Percentiles rank a stretch among this genome's conserved stretches.
Evolutionary conservation across 2,329 filamentous ascomycete species (phyloP).

Genomic region (Arthroderma uncinatum): DNA sequence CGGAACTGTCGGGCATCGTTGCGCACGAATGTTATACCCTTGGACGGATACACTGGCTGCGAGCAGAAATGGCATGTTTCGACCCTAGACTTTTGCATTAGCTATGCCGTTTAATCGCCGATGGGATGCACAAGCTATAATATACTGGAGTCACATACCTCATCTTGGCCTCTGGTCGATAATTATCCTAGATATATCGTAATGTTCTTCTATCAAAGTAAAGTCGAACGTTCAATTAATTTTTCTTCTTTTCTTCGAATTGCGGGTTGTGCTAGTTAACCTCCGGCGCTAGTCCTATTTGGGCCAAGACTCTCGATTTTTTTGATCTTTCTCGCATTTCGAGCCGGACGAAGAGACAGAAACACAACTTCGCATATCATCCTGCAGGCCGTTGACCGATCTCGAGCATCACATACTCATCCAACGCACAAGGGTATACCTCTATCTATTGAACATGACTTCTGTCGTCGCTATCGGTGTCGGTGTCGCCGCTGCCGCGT

Average conservation of each 20-base stretch:
- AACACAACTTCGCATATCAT: background rate
- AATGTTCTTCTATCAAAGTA: background rate
- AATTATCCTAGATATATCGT: background rate
- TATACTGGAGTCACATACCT: constrained; percentile 5
- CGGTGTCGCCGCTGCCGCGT: constrained; percentile 49
- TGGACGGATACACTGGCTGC: constrained; percentile 54
- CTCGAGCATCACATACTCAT: background rate
- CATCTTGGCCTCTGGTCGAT: constrained; percentile 3
- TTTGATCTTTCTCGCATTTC: background rate
- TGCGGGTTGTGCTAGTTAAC: background rate
- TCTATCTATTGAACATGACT: background rate
- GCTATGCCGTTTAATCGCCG: background rate
- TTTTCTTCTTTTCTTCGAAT: background rate
- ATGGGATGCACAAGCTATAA: background rate
- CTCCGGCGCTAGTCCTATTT: background rate
- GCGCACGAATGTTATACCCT: constrained; percentile 56
- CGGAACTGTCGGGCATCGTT: constrained; percentile 56
- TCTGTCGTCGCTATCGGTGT: constrained; percentile 35
- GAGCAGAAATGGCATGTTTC: constrained; percentile 64
- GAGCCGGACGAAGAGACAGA: background rate
- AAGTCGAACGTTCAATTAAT: background rate
- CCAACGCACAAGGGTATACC: background rate
- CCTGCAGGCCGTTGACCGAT: background rate
- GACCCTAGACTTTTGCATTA: constrained; percentile 22
- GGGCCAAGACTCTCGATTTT: background rate